A percentile compares a stretch with the other conserved stretches of the same genome.
These are phyloP conservation scores for Neonectria sp. DNA, from an alignment of 2,329 filamentous ascomycete species.

Conservation along the genomic window DNA sequence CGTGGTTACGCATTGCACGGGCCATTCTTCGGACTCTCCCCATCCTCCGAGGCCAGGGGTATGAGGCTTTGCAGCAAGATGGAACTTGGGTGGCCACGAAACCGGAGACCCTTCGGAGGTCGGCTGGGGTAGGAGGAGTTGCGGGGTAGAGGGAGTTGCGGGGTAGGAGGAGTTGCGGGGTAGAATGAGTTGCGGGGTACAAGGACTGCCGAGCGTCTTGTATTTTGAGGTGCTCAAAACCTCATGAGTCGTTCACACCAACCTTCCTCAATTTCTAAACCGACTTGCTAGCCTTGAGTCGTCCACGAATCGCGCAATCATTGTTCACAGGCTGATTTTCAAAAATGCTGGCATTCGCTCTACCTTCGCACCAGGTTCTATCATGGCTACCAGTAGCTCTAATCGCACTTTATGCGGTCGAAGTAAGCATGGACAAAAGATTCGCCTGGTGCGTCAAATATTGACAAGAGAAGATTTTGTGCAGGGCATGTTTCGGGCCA, in stretches of 20 bases:
- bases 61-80: background rate
- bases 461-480: background rate
- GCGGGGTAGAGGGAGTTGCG: background rate
- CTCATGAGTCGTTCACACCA: background rate
- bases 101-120: too few relatives aligned
- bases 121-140: background rate
- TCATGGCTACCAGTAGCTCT: background rate
- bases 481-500: background rate
- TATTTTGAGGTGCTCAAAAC: background rate
- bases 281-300: background rate
- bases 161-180: background rate
- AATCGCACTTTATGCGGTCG: background rate
- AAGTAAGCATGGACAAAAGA: background rate
- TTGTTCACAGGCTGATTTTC: background rate
- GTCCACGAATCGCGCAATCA: background rate
- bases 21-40: background rate
- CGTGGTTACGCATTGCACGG: too few relatives aligned
- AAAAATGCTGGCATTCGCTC: background rate
- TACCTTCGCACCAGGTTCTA: conserved; percentile 1
- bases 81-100: too few relatives aligned
- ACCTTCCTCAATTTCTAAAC: background rate
- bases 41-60: background rate
- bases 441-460: background rate
- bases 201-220: background rate
- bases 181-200: background rate